Conservation (phyloP, 1,284 basidiomycete species). For the Coniferiporia sulphurascens region DNA sequence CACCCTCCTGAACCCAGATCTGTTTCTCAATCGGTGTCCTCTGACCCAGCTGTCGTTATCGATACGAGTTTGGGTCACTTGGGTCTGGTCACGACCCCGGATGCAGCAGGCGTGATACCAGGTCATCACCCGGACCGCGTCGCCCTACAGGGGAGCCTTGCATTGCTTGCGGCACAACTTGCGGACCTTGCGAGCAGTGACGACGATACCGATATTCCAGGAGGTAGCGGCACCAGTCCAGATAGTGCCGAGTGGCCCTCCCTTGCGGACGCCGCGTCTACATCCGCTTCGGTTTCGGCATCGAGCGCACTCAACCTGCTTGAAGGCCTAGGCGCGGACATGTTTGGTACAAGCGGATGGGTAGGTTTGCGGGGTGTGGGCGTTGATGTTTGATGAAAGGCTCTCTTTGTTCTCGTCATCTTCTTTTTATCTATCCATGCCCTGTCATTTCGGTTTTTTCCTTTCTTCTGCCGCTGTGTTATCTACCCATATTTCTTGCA, state of each 20-base stretch:
- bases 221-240: neutral
- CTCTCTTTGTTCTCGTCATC: neutral
- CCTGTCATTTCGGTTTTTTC: neutral
- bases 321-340: neutral
- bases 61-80: too few species aligned
- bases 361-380: neutral
- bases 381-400: neutral
- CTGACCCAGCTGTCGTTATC: too few species aligned
- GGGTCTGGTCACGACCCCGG: slow-evolving; percentile 14
- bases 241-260: neutral
- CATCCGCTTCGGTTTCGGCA: neutral
- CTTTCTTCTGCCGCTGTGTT: neutral
- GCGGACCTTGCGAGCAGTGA: slow-evolving; percentile 45
- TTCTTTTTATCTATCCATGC: neutral
- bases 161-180: slow-evolving; percentile 57
- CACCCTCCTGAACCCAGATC: neutral
- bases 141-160: slow-evolving; percentile 58
- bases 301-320: neutral
- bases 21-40: neutral
- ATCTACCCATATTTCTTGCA: too few species aligned
- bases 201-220: slow-evolving; percentile 15
- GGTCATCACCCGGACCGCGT: slow-evolving; percentile 41
- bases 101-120: slow-evolving; percentile 4
- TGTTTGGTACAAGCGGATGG: neutral
- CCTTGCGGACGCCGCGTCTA: neutral